Evolutionary conservation across 169 alveolate genomes (phyloP), one percentile per base, ranked within the genome.

Genomic region (Plasmodium sp.): DNA sequence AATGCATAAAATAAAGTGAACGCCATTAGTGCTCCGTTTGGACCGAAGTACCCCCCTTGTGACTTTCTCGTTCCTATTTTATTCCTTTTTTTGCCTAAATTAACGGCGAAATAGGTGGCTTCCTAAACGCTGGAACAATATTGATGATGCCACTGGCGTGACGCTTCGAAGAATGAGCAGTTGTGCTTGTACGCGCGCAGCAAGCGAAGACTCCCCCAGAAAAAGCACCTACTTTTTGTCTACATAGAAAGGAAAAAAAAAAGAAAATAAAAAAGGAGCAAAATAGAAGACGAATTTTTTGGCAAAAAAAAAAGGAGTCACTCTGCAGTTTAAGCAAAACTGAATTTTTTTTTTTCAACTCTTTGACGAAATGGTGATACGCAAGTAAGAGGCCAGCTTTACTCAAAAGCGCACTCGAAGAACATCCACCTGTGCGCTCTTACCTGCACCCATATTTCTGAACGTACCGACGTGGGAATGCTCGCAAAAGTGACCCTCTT

Each of bases 401-500:
- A n/a, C 77, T 67, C 77, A 22, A 41, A 67, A 67, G 77, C n/a
- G 43, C 39, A 67, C 43, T 67, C 16, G 18, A 67, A 67, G 6
- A 67, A 27, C 43, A n/a, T 31, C 34, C 31, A 31, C 39, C 34
- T 22, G 77, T 67, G n/a, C 77, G 39, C 43, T 27, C 31, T 79
- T 79, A 36, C 45, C 18, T 81, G 67, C 73, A 83, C 74, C 67
- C 45, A 34, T 83, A 82, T 83, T 16, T 36, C 62, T 67, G 48
- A 62, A 83, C 43, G 27, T 43, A 34, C 41, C 43, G 39, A 58
- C 1, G 31, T 83, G 74, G 56, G 74, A 27, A 48, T 51, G 36
- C 18, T 18, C 41, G 22, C 45, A 80, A 43, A 80, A 9, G 56
- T 14, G 18, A 67, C 77, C 39, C 62, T 10, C 39, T 22, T 67